These are phyloP conservation scores for Candida quercuum DNA, from an alignment of 805 yeast species.

Conservation along the genomic window DNA sequence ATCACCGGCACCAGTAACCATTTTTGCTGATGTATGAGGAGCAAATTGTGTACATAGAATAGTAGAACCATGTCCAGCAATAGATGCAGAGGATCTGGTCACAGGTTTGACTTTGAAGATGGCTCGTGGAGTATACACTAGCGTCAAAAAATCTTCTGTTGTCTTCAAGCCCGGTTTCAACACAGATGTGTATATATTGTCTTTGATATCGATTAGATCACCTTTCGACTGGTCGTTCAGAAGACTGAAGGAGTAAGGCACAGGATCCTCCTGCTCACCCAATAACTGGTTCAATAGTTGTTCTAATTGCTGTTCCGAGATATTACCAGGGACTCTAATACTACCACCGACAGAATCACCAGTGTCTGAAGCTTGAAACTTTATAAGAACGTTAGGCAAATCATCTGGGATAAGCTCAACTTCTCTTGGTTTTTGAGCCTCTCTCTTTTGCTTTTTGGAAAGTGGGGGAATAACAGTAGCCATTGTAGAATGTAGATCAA, in stretches of 20 bases:
- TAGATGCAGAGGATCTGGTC: conserved; percentile 86
- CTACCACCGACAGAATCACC: conserved; percentile 84
- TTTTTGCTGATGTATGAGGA: conserved; percentile 75
- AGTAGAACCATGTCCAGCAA: conserved; percentile 93
- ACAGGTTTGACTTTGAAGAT: conserved; percentile 89
- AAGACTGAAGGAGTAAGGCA: conserved; percentile 83
- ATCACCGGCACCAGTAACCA: conserved; percentile 97
- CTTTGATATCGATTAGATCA: conserved; percentile 64
- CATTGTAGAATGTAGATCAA: conserved; percentile 37
- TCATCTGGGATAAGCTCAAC: conserved; percentile 70
- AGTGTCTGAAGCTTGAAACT: conserved; percentile 89
- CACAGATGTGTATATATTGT: conserved; percentile 72
- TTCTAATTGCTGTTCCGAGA: conserved; percentile 81
- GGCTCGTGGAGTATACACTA: conserved; percentile 92
- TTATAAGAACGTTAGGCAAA: conserved; percentile 80
- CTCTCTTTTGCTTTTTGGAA: conserved; percentile 79
- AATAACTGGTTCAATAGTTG: conserved; percentile 77
- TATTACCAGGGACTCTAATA: conserved; percentile 85
- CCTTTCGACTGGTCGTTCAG: conserved; percentile 38
- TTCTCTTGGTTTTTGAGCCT: conserved; percentile 76
- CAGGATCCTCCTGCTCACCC: conserved; percentile 60
- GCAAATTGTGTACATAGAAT: conserved; percentile 91
- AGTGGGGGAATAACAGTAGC: conserved; percentile 94
- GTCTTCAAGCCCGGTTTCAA: conserved; percentile 82
- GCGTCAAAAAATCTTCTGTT: conserved; percentile 88